Percentiles rank a stretch among this genome's conserved stretches.
Evolutionary conservation across 495 filamentous ascomycete genomes (phyloP).

Genomic region (Collariella sp.): DNA sequence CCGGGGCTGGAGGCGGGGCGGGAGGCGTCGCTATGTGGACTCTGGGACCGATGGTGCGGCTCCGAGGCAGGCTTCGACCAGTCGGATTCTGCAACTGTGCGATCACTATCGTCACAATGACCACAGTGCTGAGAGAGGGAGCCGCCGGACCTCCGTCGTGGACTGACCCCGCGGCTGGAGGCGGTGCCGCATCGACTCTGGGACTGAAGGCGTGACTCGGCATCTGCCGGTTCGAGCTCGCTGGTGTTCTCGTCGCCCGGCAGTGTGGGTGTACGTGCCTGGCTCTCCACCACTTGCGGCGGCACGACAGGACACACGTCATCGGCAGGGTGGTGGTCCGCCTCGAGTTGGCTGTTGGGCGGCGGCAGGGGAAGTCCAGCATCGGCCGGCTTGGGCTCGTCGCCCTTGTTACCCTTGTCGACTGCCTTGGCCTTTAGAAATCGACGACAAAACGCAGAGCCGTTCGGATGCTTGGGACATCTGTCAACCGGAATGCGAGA

Average conservation of each 20-base stretch:
- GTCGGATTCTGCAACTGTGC: neutral
- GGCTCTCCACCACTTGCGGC: too few species aligned
- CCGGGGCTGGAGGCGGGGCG: neutral
- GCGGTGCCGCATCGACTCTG: slow-evolving; percentile 9
- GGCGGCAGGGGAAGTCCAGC: neutral
- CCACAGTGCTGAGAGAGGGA: slow-evolving; percentile 5
- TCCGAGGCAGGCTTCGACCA: too few species aligned
- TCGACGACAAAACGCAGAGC: neutral
- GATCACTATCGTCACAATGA: slow-evolving; percentile 9
- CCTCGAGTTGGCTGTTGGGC: neutral
- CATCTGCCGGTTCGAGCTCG: slow-evolving; percentile 1
- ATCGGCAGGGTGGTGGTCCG: neutral
- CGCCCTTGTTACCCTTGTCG: neutral
- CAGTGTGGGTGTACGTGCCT: too few species aligned
- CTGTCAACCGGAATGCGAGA: neutral
- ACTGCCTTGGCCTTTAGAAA: slow-evolving; percentile 3
- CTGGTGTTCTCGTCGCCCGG: too few species aligned
- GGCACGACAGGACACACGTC: neutral
- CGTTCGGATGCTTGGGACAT: slow-evolving; percentile 3
- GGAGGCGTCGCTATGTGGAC: neutral
- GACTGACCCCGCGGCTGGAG: slow-evolving; percentile 7
- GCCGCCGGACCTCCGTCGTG: slow-evolving; percentile 5
- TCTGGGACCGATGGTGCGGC: neutral
- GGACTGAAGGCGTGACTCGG: too few species aligned
- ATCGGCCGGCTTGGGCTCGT: too few species aligned